Evolutionary conservation across 345 rosid species (phyloP).

Genomic region (Aquilaria sinensis): DNA sequence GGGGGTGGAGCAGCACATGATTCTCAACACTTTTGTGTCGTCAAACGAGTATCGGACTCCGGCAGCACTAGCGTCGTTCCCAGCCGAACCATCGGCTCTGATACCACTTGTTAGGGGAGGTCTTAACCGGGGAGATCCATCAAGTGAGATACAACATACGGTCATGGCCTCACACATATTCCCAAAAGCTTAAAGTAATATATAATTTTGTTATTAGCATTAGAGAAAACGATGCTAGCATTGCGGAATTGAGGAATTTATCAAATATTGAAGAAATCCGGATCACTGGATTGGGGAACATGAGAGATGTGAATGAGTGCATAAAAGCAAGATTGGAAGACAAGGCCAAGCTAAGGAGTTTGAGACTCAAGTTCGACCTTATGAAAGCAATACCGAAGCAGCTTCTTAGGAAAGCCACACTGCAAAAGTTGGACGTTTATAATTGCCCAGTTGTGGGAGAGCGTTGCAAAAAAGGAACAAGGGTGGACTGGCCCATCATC

Average conservation of each 20-base stretch:
- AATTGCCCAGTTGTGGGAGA: constrained; percentile 4
- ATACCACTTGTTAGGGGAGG: too few species aligned
- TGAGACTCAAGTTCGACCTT: background rate
- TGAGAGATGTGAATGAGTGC: constrained; percentile 8
- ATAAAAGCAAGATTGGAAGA: background rate
- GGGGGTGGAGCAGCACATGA: too few species aligned
- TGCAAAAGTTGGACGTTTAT: constrained; percentile 1
- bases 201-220: background rate
- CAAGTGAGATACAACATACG: too few species aligned
- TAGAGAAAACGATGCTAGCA: background rate
- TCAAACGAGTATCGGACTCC: too few species aligned
- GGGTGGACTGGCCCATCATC: too few species aligned
- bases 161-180: too few species aligned
- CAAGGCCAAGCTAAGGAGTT: background rate
- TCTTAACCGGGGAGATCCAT: too few species aligned
- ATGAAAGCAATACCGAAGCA: constrained; percentile 5
- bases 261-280: background rate
- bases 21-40: too few species aligned
- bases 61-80: too few species aligned
- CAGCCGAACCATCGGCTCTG: too few species aligned
- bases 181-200: constrained; percentile 7
- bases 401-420: background rate
- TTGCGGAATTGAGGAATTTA: background rate
- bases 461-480: constrained; percentile 2
- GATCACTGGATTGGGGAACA: background rate